Conservation (phyloP, 1,284 basidiomycete genomes). For the Mycosarcoma maydis region DNA sequence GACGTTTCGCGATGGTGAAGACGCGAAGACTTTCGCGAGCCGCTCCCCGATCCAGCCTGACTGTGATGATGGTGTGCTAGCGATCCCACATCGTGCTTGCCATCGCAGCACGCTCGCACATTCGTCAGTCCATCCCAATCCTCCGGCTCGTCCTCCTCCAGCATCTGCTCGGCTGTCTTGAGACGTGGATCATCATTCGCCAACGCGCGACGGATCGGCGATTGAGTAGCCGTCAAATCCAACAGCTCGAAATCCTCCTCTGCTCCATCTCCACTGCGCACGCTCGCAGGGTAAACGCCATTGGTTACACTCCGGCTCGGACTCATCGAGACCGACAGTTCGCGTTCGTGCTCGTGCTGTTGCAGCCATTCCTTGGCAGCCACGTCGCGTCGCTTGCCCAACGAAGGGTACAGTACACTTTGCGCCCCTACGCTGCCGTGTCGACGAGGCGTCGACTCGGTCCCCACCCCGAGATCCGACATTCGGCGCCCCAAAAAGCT, state of each 20-base stretch:
- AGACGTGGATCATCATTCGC: constrained; percentile 48
- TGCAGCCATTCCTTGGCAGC: constrained; percentile 84
- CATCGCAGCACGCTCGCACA: constrained; percentile 83
- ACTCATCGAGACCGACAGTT: constrained; percentile 36
- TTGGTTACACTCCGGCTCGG: constrained; percentile 30
- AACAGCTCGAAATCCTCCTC: constrained; percentile 44
- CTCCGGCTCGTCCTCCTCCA: constrained; percentile 78
- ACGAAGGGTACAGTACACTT: constrained; percentile 61
- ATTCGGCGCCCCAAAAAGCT: constrained; percentile 57
- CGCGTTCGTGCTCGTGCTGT: constrained; percentile 50
- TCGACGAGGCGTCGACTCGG: constrained; percentile 76
- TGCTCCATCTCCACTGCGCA: constrained; percentile 17
- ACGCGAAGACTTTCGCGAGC: constrained; percentile 30
- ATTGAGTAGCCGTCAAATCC: constrained; percentile 43
- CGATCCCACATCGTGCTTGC: constrained; percentile 75
- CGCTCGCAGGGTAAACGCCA: constrained; percentile 25
- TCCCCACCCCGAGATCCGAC: constrained; percentile 62
- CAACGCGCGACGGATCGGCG: constrained; percentile 29
- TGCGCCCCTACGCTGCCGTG: constrained; percentile 73
- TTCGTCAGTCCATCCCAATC: constrained; percentile 88
- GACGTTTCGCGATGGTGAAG: constrained; percentile 33
- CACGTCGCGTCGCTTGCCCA: constrained; percentile 84
- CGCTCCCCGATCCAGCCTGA: constrained; percentile 5
- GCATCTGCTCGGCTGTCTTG: constrained; percentile 63
- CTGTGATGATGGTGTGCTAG: constrained; percentile 50